Percentiles rank a stretch among this genome's conserved stretches.
phyloP scores from a whole-genome alignment of 2,329 filamentous ascomycete species.

The Fusarium subglutinans region DNA sequence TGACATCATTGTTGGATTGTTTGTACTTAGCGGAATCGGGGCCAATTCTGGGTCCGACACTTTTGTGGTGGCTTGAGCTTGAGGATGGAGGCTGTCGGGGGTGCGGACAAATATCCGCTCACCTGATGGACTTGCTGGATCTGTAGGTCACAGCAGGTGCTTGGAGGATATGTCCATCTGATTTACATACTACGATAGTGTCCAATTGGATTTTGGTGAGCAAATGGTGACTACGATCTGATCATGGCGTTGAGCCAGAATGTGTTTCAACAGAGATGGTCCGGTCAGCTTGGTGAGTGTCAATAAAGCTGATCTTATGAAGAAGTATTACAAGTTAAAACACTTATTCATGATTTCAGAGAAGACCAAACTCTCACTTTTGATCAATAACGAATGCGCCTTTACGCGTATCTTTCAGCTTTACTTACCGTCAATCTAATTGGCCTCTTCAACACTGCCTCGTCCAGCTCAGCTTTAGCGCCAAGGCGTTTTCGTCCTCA shows the following conservation, averaged over 20 bases:
- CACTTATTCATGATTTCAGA: accelerated
- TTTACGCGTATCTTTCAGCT: neutral
- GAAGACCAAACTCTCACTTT: neutral
- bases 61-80: neutral
- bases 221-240: neutral
- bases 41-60: neutral
- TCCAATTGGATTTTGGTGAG: accelerated
- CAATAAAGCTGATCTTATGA: neutral
- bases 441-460: neutral
- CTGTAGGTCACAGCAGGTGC: neutral
- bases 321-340: no score
- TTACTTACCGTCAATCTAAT: neutral
- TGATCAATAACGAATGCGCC: accelerated
- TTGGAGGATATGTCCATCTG: neutral
- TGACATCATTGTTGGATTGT: neutral
- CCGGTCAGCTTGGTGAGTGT: neutral
- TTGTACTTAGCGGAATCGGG: neutral
- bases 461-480: neutral
- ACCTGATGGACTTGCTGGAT: neutral
- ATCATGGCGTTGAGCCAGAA: neutral
- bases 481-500: neutral
- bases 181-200: accelerated
- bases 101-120: neutral
- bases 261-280: accelerated
- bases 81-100: neutral